These are phyloP conservation scores for Penicillium sp. DNA, from an alignment of 2,329 filamentous ascomycete species.

Conservation along the genomic window DNA sequence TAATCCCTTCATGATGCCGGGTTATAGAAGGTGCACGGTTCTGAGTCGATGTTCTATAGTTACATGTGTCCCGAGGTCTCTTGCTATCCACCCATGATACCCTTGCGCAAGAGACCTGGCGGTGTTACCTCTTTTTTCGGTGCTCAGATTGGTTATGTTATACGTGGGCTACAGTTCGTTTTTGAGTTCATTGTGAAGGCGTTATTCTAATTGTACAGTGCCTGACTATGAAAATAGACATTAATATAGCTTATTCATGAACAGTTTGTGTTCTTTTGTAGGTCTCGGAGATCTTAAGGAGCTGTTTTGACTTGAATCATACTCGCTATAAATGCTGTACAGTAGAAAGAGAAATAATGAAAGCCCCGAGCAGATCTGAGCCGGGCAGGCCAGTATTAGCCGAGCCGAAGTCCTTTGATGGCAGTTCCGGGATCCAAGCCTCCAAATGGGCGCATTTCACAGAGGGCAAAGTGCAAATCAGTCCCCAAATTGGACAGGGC, in stretches of 20 bases:
- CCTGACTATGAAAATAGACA: constrained; percentile 1
- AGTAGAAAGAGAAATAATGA: not conserved
- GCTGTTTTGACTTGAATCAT: not conserved
- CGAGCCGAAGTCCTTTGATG: not conserved
- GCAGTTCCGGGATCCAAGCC: not conserved
- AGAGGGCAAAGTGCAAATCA: not conserved
- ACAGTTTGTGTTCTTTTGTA: not conserved
- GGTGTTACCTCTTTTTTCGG: constrained; percentile 12
- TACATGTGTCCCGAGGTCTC: constrained; percentile 14
- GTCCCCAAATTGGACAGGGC: not conserved
- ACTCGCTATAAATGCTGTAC: constrained; percentile 16
- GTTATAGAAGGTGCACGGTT: not conserved
- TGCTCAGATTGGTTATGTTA: constrained; percentile 1
- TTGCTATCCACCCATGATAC: constrained; percentile 31
- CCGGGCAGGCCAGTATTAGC: not conserved
- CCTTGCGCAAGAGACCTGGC: constrained; percentile 23
- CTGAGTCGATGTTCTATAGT: constrained; percentile 11
- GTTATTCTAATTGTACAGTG: constrained; percentile 9
- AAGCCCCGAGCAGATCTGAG: not conserved
- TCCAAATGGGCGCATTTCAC: not conserved
- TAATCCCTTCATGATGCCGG: constrained; percentile 7
- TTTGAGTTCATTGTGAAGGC: not conserved
- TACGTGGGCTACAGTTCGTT: not conserved
- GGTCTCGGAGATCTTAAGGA: not conserved
- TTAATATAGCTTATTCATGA: not conserved